These are phyloP conservation scores for Ammopiptanthus mongolicus DNA, from an alignment of 306 rosid genomes.

Conservation along the genomic window DNA sequence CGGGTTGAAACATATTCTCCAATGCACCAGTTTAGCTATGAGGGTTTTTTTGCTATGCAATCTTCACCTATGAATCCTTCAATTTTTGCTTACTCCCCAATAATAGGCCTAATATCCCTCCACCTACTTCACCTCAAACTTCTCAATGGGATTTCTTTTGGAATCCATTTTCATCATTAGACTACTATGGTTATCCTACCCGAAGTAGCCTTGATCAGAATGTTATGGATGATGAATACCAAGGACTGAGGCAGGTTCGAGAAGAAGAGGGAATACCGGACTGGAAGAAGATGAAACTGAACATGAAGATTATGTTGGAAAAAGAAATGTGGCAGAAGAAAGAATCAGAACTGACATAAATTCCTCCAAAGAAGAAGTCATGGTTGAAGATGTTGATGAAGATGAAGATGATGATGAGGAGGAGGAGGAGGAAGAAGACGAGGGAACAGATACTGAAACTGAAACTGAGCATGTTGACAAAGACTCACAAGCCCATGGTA, in stretches of 20 bases:
- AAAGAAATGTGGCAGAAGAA: constrained; percentile 39
- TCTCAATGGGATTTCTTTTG: constrained; percentile 87
- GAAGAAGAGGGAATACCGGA: constrained; percentile 89
- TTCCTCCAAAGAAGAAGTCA: constrained; percentile 47
- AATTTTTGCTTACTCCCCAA: constrained; percentile 44
- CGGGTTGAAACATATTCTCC: constrained; percentile 59
- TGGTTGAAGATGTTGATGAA: constrained; percentile 62
- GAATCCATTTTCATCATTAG: constrained; percentile 82
- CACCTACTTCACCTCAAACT: constrained; percentile 66
- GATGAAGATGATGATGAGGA: constrained; percentile 50
- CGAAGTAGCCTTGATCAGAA: constrained; percentile 41
- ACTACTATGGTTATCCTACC: constrained; percentile 59
- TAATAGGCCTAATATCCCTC: constrained; percentile 49
- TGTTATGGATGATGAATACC: constrained; percentile 50
- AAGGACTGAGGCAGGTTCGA: constrained; percentile 75
- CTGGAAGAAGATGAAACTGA: constrained; percentile 74
- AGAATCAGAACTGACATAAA: constrained; percentile 32
- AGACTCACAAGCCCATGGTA: constrained; percentile 22
- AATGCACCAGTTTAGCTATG: constrained; percentile 44
- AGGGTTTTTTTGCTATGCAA: constrained; percentile 55
- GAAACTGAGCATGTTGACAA: constrained; percentile 28
- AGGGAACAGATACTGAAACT: constrained; percentile 32
- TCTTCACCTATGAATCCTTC: constrained; percentile 51
- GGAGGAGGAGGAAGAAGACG: constrained; percentile 30
- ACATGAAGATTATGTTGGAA: constrained; percentile 39